These are phyloP conservation scores for Cyclostephanos tholiformis DNA, from an alignment of 108 stramenopile species.

Conservation along the genomic window DNA sequence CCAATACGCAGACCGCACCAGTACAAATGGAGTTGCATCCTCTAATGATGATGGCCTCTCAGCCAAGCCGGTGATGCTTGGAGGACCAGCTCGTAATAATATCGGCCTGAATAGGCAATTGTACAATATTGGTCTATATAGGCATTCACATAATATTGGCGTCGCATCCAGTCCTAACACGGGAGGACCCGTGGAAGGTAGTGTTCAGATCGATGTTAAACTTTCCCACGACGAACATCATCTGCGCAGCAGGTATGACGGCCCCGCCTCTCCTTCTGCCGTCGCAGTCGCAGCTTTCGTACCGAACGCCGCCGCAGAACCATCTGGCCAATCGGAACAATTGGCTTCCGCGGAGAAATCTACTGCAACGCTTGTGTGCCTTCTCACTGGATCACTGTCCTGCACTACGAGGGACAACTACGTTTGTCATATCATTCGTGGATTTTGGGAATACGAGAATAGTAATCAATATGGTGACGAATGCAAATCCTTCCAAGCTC, in stretches of 20 bases:
- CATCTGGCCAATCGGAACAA: neutral
- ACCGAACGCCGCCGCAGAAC: neutral
- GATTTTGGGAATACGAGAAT: constrained; percentile 21
- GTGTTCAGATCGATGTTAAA: too few relatives aligned
- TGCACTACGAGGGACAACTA: neutral
- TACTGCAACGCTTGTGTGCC: constrained; percentile 7
- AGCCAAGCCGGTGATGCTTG: neutral
- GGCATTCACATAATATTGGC: neutral
- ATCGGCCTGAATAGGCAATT: neutral
- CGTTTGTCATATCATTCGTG: constrained; percentile 4
- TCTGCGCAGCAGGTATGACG: neutral
- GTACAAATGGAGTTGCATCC: neutral
- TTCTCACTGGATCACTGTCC: constrained; percentile 3
- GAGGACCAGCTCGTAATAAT: neutral
- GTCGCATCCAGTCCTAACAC: neutral
- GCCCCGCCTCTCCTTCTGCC: neutral
- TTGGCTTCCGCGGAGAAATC: neutral
- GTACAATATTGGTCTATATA: neutral
- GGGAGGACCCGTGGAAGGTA: neutral
- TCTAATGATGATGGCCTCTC: neutral
- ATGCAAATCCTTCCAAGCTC: neutral
- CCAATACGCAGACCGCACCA: neutral
- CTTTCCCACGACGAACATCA: too few relatives aligned
- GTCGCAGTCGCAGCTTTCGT: neutral
- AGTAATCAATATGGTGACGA: neutral